Evolutionary conservation across 306 rosid genomes (phyloP), one percentile per base, ranked within the genome.

Genomic region (Rosa chinensis): DNA sequence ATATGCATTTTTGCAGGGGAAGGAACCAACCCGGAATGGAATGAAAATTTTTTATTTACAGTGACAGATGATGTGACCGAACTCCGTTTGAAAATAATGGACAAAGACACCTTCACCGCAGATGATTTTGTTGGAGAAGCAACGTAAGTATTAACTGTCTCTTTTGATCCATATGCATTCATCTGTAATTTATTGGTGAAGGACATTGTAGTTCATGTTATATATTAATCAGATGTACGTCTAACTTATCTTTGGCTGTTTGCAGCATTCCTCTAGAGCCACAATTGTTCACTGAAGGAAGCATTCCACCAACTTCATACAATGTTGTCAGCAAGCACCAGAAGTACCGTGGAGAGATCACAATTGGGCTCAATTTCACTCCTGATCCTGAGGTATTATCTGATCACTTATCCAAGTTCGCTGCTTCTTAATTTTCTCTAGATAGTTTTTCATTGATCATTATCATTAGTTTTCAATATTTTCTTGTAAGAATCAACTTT

Each of bases 11-110:
- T 55, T 82, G 77, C 84, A 90, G 97, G 88, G 17, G 39, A 90
- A 79, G 96, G 97, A 44, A 59, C 83, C 13, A 74, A 89, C 2
- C 94, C 96, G 18, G 89, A 90, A 43, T 92, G 96, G 97, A 90
- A 90, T 18, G 97, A 92, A 75, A 88, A 4, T 47, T 92, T 92
- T 81, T 74, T 88, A n/a, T 92, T 90, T 79, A 85, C 76, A 44
- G 48, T 92, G 43, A 79, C 97, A 5, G 92, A 87, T 2, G 92
- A 86, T 25, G 87, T 74, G 78, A 79, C 87, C 37, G 91, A 89
- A 45, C 87, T 92, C 80, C 75, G 32, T 5, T 53, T 92, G 81
- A 92, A 90, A 84, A 85, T 92, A 75, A 64, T 89, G 87, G 97
- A 92, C 89, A 87, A 88, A 43, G 97, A 32, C 35, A 32, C 35